Evolutionary conservation across 208 protist genomes (phyloP).

Genomic region (Trypanosoma brucei): DNA sequence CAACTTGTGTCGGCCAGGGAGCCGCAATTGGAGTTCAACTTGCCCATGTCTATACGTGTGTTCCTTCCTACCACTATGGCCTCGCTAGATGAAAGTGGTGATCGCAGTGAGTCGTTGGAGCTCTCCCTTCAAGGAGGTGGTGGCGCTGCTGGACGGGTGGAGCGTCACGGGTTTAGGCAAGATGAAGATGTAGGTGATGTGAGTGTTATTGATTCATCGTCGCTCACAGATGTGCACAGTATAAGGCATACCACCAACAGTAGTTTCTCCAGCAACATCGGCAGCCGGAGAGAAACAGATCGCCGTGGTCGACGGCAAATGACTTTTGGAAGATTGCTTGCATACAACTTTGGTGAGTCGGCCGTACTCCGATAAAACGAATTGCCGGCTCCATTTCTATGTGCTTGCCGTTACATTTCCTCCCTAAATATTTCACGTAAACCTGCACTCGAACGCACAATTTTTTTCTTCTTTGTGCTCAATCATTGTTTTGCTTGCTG

Average conservation of each 20-base stretch:
- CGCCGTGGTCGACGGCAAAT: background rate
- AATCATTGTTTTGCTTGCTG: no score
- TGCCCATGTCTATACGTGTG: constrained; percentile 51
- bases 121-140: background rate
- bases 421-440: no score
- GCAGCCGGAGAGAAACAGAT: background rate
- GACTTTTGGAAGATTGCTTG: constrained; percentile 23
- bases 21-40: constrained; percentile 48
- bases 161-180: background rate
- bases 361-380: constrained; percentile 19
- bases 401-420: constrained; percentile 9
- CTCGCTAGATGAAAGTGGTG: background rate
- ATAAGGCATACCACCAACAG: background rate
- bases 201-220: background rate
- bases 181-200: background rate
- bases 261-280: constrained; percentile 19
- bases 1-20: constrained; percentile 10
- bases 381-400: constrained; percentile 4
- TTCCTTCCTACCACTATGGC: constrained; percentile 56
- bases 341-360: constrained; percentile 30
- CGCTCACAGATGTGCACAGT: background rate
- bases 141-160: background rate
- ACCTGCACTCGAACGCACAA: no score
- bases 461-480: no score
- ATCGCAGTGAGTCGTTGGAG: background rate